A percentile compares a stretch with the other conserved stretches of the same genome.
Conservation (phyloP, 2,329 filamentous ascomycete species). For the Zymoseptoria crescenta region DNA sequence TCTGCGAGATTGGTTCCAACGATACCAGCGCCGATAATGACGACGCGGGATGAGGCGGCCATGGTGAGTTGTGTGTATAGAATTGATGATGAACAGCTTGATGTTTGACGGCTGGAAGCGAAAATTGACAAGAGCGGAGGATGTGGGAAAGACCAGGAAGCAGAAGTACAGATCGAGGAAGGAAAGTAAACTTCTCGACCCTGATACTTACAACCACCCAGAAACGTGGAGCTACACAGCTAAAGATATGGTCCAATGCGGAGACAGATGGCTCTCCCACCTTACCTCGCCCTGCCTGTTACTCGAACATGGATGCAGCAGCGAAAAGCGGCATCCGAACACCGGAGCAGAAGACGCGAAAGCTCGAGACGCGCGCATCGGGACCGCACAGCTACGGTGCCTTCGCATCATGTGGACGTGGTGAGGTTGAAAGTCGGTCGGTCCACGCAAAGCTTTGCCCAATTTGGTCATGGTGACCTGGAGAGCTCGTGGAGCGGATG, state of each 20-base stretch:
- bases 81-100: background rate
- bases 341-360: background rate
- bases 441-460: background rate
- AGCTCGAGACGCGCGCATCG: background rate
- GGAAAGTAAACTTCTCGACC: background rate
- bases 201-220: background rate
- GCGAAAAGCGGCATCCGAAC: background rate
- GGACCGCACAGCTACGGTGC: background rate
- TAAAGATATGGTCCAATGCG: background rate
- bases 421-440: background rate
- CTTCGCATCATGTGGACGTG: background rate
- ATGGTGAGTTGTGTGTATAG: slow-evolving; percentile 18
- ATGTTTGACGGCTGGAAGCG: background rate
- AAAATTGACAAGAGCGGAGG: background rate
- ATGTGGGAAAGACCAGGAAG: background rate
- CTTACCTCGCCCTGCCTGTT: background rate
- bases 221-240: background rate
- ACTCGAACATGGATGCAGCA: background rate
- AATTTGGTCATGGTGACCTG: background rate
- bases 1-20: slow-evolving; percentile 58
- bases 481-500: background rate
- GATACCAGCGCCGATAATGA: slow-evolving; percentile 57
- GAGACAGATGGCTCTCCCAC: background rate
- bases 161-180: background rate
- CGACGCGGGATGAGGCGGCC: slow-evolving; percentile 34